Evolutionary conservation across 2,329 filamentous ascomycete genomes (phyloP), one percentile per base, ranked within the genome.

Genomic region (Alternaria sp.): DNA sequence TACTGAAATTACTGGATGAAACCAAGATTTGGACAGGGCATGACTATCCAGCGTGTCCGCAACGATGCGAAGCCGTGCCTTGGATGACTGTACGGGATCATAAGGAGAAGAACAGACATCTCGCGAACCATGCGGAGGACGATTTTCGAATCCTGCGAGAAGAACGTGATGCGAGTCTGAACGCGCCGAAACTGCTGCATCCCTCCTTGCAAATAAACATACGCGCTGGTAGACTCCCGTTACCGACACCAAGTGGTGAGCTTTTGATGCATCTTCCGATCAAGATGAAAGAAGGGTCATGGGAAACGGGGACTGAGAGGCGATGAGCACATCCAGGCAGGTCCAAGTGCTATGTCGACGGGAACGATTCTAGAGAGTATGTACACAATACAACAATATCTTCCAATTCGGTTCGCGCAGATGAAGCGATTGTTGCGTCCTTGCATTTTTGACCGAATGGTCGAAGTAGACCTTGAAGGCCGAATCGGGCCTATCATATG

Each of bases 121-220:
- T 81, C 1, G 74, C 66, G 19, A 19, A 65, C 13, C 68, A 67
- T 10, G 63, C 72, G 8, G 68, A 77, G 62, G 70, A 76, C 1
- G 72, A 79, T 0, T 82, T 82, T 61, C 72, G 81, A 1, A 32
- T 55, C 11, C 63, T 69, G 69, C 71, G 80, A 5, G 63, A 43
- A n/a, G 65, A 78, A 43, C 66, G 77, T 7, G 81, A 82, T 66
- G 50, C 49, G 7, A 61, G 19, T 0, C 55, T 82, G 32, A 63
- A 59, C 6, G 76, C 72, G 30, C 81, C 80, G 3, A 76, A 65
- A 40, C 57, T 83, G 59, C 55, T 82, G 32, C 73, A 81, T 59
- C 79, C 75, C 47, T 75, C 79, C 2, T 59, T 82, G 68, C 80
- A 82, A 67, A 63, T 82, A 8, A 82, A 82, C 59, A 72, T 82